A percentile compares a stretch with the other conserved stretches of the same genome.
These are phyloP conservation scores for Gaeumannomyces tritici DNA, from an alignment of 2,329 filamentous ascomycete genomes.

Conservation along the genomic window DNA sequence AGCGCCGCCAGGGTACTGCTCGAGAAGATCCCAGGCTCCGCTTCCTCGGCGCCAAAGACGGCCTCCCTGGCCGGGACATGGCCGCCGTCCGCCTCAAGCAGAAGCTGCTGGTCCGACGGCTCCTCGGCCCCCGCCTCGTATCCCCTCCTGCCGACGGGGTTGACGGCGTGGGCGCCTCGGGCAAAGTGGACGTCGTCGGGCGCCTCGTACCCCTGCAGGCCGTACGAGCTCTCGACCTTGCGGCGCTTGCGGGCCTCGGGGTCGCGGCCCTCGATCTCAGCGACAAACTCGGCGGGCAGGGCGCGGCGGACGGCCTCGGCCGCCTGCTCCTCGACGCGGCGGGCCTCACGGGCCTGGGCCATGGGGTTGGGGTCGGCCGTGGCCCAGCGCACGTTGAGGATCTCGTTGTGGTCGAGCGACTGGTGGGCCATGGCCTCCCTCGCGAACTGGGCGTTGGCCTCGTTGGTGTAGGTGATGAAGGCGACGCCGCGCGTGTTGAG, in stretches of 20 bases:
- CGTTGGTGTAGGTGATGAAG: slow-evolving; percentile 90
- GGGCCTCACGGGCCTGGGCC: slow-evolving; percentile 84
- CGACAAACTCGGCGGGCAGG: slow-evolving; percentile 80
- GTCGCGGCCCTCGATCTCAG: slow-evolving; percentile 87
- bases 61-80: neutral
- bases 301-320: slow-evolving; percentile 86
- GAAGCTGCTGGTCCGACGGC: slow-evolving; percentile 16
- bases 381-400: slow-evolving; percentile 94
- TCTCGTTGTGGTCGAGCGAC: slow-evolving; percentile 79
- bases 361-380: slow-evolving; percentile 94
- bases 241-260: slow-evolving; percentile 79
- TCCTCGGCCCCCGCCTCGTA: slow-evolving; percentile 27
- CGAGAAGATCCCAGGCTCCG: slow-evolving; percentile 58
- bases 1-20: slow-evolving; percentile 73
- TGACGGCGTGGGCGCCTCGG: slow-evolving; percentile 59
- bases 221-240: slow-evolving; percentile 83
- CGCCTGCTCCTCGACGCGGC: slow-evolving; percentile 87
- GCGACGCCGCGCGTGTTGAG: slow-evolving; percentile 83
- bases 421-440: slow-evolving; percentile 97
- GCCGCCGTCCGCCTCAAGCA: slow-evolving; percentile 23
- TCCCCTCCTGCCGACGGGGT: slow-evolving; percentile 46
- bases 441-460: slow-evolving; percentile 82
- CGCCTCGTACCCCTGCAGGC: slow-evolving; percentile 83
- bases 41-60: slow-evolving; percentile 31
- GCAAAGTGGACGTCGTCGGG: slow-evolving; percentile 93